These are phyloP conservation scores for Fraxinus anomala DNA, from an alignment of 257 asterid species.

Conservation along the genomic window DNA sequence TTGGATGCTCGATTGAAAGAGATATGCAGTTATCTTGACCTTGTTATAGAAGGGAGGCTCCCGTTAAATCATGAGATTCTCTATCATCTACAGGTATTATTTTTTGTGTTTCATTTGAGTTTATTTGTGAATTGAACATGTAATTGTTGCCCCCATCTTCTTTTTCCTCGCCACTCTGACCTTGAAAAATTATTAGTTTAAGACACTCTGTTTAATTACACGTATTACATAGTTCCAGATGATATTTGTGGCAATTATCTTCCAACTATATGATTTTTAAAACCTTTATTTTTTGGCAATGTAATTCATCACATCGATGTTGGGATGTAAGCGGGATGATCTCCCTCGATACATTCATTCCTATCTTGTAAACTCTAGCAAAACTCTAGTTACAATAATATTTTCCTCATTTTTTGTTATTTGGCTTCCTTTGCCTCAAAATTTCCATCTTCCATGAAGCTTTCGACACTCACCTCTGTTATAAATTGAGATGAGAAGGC, in stretches of 20 bases:
- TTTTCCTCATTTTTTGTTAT: not conserved
- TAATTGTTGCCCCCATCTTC: not conserved
- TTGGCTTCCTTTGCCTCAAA: not conserved
- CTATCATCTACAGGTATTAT: conserved; percentile 82
- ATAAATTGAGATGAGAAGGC: not conserved
- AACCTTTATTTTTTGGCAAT: not conserved
- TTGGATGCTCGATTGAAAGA: conserved; percentile 90
- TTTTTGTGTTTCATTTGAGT: not conserved
- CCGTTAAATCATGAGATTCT: conserved; percentile 94
- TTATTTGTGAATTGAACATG: not conserved
- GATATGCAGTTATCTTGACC: conserved; percentile 78
- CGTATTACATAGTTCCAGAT: not conserved
- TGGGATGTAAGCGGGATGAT: not conserved
- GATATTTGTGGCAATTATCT: not conserved
- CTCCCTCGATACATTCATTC: not conserved
- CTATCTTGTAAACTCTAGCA: not conserved
- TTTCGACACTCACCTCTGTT: not conserved
- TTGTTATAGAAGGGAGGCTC: conserved; percentile 82
- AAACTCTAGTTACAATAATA: too few relatives aligned
- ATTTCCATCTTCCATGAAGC: not conserved
- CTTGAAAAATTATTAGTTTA: not conserved
- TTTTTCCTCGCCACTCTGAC: not conserved
- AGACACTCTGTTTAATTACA: not conserved
- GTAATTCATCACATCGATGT: not conserved
- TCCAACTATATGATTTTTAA: not conserved